Percentiles rank a stretch among this genome's conserved stretches.
Evolutionary conservation across 345 rosid genomes (phyloP).

Genomic region (Cochlearia excelsa): DNA sequence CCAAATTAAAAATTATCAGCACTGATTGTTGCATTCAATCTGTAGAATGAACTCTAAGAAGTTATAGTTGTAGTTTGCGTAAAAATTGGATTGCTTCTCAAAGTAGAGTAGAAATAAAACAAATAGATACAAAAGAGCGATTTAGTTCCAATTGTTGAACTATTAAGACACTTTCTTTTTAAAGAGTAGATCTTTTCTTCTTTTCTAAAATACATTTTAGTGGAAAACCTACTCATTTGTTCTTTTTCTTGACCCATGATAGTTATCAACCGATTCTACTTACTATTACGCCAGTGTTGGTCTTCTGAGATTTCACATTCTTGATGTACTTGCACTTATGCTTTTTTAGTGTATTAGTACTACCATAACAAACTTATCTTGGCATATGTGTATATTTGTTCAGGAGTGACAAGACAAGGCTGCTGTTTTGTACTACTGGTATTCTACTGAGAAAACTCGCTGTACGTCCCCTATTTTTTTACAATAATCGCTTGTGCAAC

Average conservation of each 20-base stretch:
- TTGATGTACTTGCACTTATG: background rate
- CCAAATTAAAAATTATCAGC: background rate
- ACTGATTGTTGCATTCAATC: background rate
- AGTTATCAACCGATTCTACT: background rate
- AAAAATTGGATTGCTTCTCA: background rate
- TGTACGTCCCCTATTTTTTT: constrained; percentile 41
- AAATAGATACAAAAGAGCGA: background rate
- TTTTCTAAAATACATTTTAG: constrained; percentile 2
- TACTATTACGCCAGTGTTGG: background rate
- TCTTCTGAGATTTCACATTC: constrained; percentile 11
- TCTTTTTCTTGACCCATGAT: background rate
- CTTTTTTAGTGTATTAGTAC: constrained; percentile 15
- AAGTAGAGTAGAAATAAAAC: constrained; percentile 15
- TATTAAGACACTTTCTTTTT: constrained; percentile 8
- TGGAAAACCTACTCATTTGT: constrained; percentile 14
- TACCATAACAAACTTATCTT: constrained; percentile 11
- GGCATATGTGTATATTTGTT: constrained; percentile 27
- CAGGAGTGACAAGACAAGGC: constrained; percentile 89
- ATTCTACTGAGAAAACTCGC: constrained; percentile 81
- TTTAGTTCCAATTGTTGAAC: constrained; percentile 12
- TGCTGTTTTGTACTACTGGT: constrained; percentile 92
- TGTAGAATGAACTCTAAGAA: constrained; percentile 13
- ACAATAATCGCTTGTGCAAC: constrained; percentile 7
- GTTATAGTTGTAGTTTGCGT: constrained; percentile 11
- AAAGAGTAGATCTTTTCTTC: background rate